These are phyloP conservation scores for Penicillium janthinellum DNA, from an alignment of 2,329 filamentous ascomycete genomes.

Conservation along the genomic window DNA sequence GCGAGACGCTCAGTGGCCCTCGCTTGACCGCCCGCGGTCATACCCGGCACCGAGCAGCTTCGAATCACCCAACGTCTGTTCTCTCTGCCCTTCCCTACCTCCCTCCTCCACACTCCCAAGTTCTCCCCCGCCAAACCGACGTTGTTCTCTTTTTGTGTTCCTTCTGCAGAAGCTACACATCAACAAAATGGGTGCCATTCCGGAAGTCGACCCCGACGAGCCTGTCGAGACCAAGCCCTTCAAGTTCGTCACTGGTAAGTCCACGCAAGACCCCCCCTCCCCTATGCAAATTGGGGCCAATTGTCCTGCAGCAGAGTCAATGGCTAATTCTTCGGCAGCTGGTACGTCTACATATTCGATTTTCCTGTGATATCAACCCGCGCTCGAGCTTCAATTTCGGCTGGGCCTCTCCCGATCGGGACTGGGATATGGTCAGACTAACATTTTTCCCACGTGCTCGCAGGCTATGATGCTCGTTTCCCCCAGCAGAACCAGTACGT, in stretches of 20 bases:
- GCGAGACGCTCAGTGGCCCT: slow-evolving; percentile 36
- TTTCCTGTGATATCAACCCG: slow-evolving; percentile 13
- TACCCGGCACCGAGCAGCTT: slow-evolving; percentile 39
- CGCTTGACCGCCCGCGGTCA: slow-evolving; percentile 44
- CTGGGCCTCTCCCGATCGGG: slow-evolving; percentile 17
- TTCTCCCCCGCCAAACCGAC: slow-evolving; percentile 15
- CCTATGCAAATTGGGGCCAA: slow-evolving; percentile 26
- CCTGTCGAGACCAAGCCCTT: slow-evolving; percentile 96
- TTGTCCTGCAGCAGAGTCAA: slow-evolving; percentile 34
- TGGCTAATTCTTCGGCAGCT: slow-evolving; percentile 50
- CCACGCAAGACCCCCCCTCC: slow-evolving; percentile 22
- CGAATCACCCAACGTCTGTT: slow-evolving; percentile 38
- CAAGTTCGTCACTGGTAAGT: slow-evolving; percentile 99
- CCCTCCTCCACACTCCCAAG: slow-evolving; percentile 24
- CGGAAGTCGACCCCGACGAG: slow-evolving; percentile 65
- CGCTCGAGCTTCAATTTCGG: slow-evolving; percentile 10
- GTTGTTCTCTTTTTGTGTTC: slow-evolving; percentile 18
- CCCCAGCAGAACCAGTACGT: slow-evolving; percentile 80
- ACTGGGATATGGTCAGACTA: slow-evolving; percentile 25
- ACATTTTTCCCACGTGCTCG: slow-evolving; percentile 37
- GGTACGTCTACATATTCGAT: slow-evolving; percentile 44
- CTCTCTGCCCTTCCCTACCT: slow-evolving; percentile 27
- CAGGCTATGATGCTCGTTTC: slow-evolving; percentile 98
- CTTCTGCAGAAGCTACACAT: slow-evolving; percentile 24
- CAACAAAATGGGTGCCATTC: slow-evolving; percentile 80